Conservation (phyloP, 208 protist genomes). For the Trypanosoma lewisi region DNA sequence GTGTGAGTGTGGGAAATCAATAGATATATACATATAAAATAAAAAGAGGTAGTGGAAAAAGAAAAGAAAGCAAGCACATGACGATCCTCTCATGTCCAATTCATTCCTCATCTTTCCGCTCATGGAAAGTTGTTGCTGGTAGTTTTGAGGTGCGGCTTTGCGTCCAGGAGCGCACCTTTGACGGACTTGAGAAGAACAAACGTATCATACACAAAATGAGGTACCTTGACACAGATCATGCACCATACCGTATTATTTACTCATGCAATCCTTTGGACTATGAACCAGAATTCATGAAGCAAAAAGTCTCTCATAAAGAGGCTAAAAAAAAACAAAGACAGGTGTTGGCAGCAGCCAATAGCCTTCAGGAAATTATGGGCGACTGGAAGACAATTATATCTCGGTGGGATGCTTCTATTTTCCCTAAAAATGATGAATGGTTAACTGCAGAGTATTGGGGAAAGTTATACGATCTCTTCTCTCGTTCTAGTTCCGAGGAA, state of each 20-base stretch:
- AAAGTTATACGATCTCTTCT: not conserved
- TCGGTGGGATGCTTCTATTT: not conserved
- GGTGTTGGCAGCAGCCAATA: constrained; percentile 32
- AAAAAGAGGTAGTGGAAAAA: not conserved
- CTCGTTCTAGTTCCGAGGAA: too few relatives aligned
- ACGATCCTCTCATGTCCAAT: constrained; percentile 20
- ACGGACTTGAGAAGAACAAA: constrained; percentile 34
- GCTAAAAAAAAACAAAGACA: not conserved
- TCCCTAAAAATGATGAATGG: too few relatives aligned
- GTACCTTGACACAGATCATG: constrained; percentile 22
- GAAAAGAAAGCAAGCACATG: constrained; percentile 5
- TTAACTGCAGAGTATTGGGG: not conserved
- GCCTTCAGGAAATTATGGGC: constrained; percentile 4
- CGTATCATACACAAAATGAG: constrained; percentile 26
- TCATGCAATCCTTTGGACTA: constrained; percentile 40
- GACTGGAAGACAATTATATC: constrained; percentile 21
- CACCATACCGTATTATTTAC: constrained; percentile 45
- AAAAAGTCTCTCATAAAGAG: not conserved
- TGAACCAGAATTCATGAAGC: constrained; percentile 3
- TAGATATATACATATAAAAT: not conserved
- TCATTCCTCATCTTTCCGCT: constrained; percentile 18
- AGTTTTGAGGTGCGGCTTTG: constrained; percentile 33
- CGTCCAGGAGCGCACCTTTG: constrained; percentile 41
- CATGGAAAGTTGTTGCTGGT: constrained; percentile 43
- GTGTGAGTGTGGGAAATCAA: not conserved